These are phyloP conservation scores for Candida vartiovaarae DNA, from an alignment of 805 yeast species.

Conservation along the genomic window DNA sequence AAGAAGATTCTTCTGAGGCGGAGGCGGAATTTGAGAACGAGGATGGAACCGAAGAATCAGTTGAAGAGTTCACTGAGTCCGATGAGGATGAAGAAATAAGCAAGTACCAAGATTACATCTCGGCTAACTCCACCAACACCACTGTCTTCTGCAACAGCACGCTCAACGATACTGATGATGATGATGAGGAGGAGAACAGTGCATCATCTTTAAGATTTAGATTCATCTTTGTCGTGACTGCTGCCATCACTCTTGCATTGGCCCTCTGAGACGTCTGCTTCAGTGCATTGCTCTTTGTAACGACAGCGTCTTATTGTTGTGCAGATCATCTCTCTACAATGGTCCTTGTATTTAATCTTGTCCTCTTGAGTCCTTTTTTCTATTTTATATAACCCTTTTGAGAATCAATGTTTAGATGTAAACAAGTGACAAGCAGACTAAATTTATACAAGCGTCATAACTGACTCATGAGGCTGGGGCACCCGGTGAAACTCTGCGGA, in stretches of 20 bases:
- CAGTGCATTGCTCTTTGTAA: too few species aligned
- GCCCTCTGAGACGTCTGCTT: neutral
- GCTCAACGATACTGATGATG: slow-evolving; percentile 1
- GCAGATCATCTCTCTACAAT: too few species aligned
- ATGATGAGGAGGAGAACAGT: slow-evolving; percentile 4
- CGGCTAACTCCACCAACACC: neutral
- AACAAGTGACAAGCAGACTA: too few species aligned
- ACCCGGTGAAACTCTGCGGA: too few species aligned
- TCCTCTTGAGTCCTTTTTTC: too few species aligned
- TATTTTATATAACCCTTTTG: too few species aligned
- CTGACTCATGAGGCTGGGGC: too few species aligned
- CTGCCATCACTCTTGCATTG: neutral
- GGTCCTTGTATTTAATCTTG: too few species aligned
- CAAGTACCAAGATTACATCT: neutral
- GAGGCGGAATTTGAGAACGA: neutral
- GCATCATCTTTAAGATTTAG: neutral
- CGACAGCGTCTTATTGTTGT: too few species aligned
- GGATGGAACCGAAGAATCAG: slow-evolving; percentile 1
- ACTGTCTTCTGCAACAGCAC: slow-evolving; percentile 1
- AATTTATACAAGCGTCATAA: too few species aligned
- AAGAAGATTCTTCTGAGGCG: neutral
- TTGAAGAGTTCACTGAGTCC: slow-evolving; percentile 6
- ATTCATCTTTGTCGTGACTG: neutral
- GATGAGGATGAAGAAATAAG: slow-evolving; percentile 7
- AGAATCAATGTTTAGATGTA: too few species aligned